Conservation (phyloP, 805 yeast species). For the Starmerella stellata region DNA sequence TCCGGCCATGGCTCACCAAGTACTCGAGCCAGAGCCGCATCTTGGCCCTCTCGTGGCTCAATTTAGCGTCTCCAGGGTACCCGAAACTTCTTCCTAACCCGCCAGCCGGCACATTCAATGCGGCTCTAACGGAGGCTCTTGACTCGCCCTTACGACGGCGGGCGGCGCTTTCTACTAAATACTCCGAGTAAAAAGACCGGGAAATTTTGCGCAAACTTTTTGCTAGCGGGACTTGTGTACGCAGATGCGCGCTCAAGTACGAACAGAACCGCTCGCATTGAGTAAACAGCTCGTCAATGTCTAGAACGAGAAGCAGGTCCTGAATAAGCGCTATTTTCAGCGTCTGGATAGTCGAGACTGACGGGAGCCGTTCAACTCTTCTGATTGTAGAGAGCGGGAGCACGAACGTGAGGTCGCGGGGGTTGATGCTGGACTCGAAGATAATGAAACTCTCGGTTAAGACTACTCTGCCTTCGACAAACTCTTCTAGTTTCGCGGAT, state of each 20-base stretch:
- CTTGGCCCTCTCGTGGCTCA: conserved; percentile 61
- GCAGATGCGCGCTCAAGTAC: conserved; percentile 40
- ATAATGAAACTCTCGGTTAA: conserved; percentile 60
- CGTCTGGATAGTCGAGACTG: conserved; percentile 59
- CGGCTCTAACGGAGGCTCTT: conserved; percentile 9
- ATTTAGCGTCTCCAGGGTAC: conserved; percentile 76
- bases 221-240: conserved; percentile 44
- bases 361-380: conserved; percentile 72
- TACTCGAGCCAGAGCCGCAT: conserved; percentile 89
- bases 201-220: conserved; percentile 40
- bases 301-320: conserved; percentile 43
- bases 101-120: conserved; percentile 38
- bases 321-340: conserved; percentile 52
- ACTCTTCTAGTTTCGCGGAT: conserved; percentile 15
- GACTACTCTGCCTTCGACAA: conserved; percentile 45
- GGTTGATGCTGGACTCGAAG: conserved; percentile 55
- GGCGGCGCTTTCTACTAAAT: conserved; percentile 31
- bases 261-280: conserved; percentile 69
- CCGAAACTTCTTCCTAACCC: conserved; percentile 75
- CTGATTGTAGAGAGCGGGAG: conserved; percentile 62
- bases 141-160: conserved; percentile 28
- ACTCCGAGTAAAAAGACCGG: conserved; percentile 68
- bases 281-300: conserved; percentile 61
- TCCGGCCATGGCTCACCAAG: conserved; percentile 67
- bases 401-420: conserved; percentile 45